These are phyloP conservation scores for Rhizoclosmatium sp. DNA, from an alignment of 192 early-diverging fungal species.

Conservation along the genomic window DNA sequence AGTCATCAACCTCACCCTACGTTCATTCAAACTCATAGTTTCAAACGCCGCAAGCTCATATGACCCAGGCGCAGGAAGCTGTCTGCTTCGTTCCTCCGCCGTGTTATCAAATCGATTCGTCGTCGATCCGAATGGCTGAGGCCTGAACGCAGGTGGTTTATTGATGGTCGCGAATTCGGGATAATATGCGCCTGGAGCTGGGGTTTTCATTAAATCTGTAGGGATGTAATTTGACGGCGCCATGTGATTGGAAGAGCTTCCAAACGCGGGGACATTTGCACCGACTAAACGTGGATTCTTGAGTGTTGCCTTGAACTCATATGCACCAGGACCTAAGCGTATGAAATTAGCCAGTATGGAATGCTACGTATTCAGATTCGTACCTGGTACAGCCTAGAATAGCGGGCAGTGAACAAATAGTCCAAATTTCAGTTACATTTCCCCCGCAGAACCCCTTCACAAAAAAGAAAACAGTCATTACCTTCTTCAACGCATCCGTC, in stretches of 20 bases:
- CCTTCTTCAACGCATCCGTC: constrained; percentile 49
- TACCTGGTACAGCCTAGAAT: constrained; percentile 25
- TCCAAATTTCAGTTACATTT: neutral
- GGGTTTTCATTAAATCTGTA: constrained; percentile 49
- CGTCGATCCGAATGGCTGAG: constrained; percentile 60
- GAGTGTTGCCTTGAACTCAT: constrained; percentile 49
- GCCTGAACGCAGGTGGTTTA: constrained; percentile 46
- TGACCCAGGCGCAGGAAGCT: constrained; percentile 50
- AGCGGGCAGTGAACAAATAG: neutral
- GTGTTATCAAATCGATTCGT: constrained; percentile 48
- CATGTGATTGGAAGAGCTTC: constrained; percentile 32
- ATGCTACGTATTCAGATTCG: no score
- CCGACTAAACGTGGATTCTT: constrained; percentile 7
- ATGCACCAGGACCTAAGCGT: constrained; percentile 54
- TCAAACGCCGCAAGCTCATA: constrained; percentile 52
- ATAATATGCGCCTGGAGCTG: constrained; percentile 60
- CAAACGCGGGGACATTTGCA: constrained; percentile 35
- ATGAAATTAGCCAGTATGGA: no score
- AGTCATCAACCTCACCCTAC: constrained; percentile 32
- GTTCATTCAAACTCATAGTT: neutral
- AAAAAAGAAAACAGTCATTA: constrained; percentile 32
- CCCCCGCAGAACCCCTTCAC: neutral
- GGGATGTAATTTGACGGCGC: constrained; percentile 31
- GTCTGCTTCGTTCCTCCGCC: constrained; percentile 25
- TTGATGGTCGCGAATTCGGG: constrained; percentile 49